These are phyloP conservation scores for Suillus placidus DNA, from an alignment of 768 basidiomycete species.

Conservation along the genomic window DNA sequence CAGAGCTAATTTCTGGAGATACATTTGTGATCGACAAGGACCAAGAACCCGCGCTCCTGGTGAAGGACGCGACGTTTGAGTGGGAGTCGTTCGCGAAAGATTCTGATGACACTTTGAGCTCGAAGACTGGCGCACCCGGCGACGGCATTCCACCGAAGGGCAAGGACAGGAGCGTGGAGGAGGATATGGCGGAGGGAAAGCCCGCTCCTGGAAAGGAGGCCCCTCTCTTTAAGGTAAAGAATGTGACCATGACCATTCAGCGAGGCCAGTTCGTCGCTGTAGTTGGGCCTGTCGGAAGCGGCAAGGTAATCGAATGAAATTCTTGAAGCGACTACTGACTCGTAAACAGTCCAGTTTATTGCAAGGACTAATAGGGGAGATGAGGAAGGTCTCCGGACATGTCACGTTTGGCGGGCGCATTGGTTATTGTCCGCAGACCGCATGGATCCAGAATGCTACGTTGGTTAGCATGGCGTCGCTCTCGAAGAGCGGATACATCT, in stretches of 20 bases:
- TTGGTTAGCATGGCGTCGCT: slow-evolving; percentile 37
- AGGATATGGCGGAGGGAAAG: slow-evolving; percentile 16
- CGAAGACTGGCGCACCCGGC: not conserved
- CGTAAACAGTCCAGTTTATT: slow-evolving; percentile 50
- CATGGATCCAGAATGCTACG: slow-evolving; percentile 77
- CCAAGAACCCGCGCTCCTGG: slow-evolving; percentile 51
- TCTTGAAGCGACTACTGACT: not conserved
- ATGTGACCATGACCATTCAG: slow-evolving; percentile 54
- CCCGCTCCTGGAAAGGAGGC: slow-evolving; percentile 11
- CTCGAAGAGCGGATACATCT: not conserved
- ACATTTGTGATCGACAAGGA: slow-evolving; percentile 46
- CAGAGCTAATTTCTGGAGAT: slow-evolving; percentile 51
- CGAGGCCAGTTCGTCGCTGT: slow-evolving; percentile 64
- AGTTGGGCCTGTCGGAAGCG: slow-evolving; percentile 72
- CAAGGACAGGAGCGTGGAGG: slow-evolving; percentile 8
- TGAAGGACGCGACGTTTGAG: slow-evolving; percentile 61
- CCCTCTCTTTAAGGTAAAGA: slow-evolving; percentile 47
- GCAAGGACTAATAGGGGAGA: slow-evolving; percentile 71
- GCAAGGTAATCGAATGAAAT: slow-evolving; percentile 45
- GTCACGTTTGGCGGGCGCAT: slow-evolving; percentile 66
- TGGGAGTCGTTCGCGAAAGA: slow-evolving; percentile 51
- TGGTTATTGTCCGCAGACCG: slow-evolving; percentile 72
- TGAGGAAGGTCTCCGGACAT: slow-evolving; percentile 55
- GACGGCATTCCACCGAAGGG: slow-evolving; percentile 2
- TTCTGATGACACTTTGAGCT: not conserved